Percentiles rank a stretch among this genome's conserved stretches.
Evolutionary conservation across 2,329 filamentous ascomycete species (phyloP).

Genomic region (Rhynchosporium graminicola): DNA sequence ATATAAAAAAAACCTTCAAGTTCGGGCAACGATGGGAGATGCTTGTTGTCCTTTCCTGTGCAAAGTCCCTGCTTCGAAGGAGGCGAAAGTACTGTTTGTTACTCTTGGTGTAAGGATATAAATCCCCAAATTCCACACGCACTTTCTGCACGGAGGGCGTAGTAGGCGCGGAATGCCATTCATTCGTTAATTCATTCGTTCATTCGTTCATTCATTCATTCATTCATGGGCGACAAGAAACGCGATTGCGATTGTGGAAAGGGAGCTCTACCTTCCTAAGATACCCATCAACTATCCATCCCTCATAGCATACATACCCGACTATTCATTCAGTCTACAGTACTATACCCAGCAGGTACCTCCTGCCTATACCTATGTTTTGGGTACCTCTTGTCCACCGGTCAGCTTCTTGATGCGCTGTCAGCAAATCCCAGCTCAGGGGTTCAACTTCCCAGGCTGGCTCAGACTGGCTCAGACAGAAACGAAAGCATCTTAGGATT

Average conservation of each 20-base stretch:
- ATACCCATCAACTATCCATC: not conserved
- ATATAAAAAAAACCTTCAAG: not conserved
- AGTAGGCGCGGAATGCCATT: slow-evolving; percentile 6
- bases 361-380: too few species aligned
- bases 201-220: not conserved
- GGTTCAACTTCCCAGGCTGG: too few species aligned
- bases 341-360: too few species aligned
- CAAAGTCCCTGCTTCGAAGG: too few species aligned
- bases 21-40: not conserved
- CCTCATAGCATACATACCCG: too few species aligned
- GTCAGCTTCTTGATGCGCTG: not conserved
- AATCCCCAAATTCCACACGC: not conserved
- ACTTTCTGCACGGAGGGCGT: not conserved
- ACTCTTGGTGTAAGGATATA: not conserved
- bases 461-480: too few species aligned
- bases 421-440: too few species aligned
- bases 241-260: not conserved
- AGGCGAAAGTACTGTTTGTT: not conserved
- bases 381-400: not conserved
- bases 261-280: not conserved
- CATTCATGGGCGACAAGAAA: slow-evolving; percentile 7
- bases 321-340: too few species aligned
- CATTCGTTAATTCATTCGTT: too few species aligned
- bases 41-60: not conserved
- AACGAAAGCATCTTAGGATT: too few species aligned